Evolutionary conservation across 2,329 filamentous ascomycete genomes (phyloP), one percentile per base, ranked within the genome.

Genomic region (Chrysoporthe cubensis): DNA sequence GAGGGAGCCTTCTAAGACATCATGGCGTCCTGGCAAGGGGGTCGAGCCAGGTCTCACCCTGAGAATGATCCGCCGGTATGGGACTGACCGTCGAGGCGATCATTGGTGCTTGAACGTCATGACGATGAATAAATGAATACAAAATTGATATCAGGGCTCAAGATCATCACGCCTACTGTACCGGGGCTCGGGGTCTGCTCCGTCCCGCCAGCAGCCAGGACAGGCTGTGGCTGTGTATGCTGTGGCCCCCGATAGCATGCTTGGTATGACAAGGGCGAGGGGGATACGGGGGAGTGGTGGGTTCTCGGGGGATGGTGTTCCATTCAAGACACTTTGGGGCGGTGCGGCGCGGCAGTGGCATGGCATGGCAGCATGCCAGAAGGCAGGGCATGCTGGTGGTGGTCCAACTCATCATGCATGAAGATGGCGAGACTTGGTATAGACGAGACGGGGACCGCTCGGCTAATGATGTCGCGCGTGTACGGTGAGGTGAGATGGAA

Each of bases 331-430:
- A 40, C 37, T 7, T 6, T 40, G 37, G 50, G 14, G 50, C 11
- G 50, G 50, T 26, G 50, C 21, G 32, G 50, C 50, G 50, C 26
- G 50, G 11, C 11, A 32, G 50, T 54, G 50, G 50, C 26, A 40
- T n/a, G 26, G 50, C 50, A 54, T 54, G 50, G 50, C 26, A 57
- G 60, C 71, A 66, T 73, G 44, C 11, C 21, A 52, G 50, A 54
- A 54, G 13, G 13, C 11, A 54, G 13, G 26, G 11, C 50, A 48
- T 54, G 50, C 50, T 32, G 50, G 50, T 7, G 26, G 13, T 14
- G 26, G 32, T 57, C 75, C 75, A 78, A 70, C 75, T 78, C 76
- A 79, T 78, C 77, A 72, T 79, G 80, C 79, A 81, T 80, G 72
- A 77, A 75, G 68, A 71, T 70, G 44, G 66, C 71, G 67, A 72